Evolutionary conservation across 2,329 filamentous ascomycete species (phyloP).

Genomic region (Thielaviopsis musarum): DNA sequence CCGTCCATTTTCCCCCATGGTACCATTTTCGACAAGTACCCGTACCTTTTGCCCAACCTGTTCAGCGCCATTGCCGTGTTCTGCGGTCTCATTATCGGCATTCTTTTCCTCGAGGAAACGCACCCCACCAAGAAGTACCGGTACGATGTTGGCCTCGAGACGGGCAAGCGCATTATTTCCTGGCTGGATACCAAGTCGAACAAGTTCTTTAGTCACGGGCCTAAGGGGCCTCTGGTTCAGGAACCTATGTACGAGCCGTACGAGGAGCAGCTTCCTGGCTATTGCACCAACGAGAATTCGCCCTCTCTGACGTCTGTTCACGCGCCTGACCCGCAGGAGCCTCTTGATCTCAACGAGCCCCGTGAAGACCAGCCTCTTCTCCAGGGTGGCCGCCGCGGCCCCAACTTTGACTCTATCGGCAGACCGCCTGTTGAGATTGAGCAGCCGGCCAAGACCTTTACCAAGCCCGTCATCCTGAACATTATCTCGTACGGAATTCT

Average conservation of each 20-base stretch:
- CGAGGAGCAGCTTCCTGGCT: constrained; percentile 51
- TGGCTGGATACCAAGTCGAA: constrained; percentile 19
- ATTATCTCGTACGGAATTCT: constrained; percentile 84
- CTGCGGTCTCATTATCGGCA: constrained; percentile 58
- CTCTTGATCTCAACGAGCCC: constrained; percentile 19
- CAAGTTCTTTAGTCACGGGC: not conserved
- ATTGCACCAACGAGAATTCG: constrained; percentile 43
- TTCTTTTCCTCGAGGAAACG: constrained; percentile 87
- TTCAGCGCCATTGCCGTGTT: constrained; percentile 68
- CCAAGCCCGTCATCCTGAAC: constrained; percentile 67
- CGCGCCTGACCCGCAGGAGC: constrained; percentile 20
- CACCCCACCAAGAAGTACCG: constrained; percentile 66
- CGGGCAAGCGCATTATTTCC: constrained; percentile 53
- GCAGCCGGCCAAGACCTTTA: constrained; percentile 45
- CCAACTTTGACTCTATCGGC: not conserved
- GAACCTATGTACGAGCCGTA: constrained; percentile 16
- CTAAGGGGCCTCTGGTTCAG: not conserved
- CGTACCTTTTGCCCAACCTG: constrained; percentile 84
- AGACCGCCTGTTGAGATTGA: constrained; percentile 17
- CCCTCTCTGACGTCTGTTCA: constrained; percentile 25
- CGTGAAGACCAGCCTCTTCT: constrained; percentile 7
- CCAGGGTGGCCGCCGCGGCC: not conserved
- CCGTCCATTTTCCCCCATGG: constrained; percentile 54
- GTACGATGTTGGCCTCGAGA: constrained; percentile 58
- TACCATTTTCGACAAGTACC: constrained; percentile 70